Evolutionary conservation across 139 green algal species (phyloP).

Genomic region (Yamagishiella unicocca): DNA sequence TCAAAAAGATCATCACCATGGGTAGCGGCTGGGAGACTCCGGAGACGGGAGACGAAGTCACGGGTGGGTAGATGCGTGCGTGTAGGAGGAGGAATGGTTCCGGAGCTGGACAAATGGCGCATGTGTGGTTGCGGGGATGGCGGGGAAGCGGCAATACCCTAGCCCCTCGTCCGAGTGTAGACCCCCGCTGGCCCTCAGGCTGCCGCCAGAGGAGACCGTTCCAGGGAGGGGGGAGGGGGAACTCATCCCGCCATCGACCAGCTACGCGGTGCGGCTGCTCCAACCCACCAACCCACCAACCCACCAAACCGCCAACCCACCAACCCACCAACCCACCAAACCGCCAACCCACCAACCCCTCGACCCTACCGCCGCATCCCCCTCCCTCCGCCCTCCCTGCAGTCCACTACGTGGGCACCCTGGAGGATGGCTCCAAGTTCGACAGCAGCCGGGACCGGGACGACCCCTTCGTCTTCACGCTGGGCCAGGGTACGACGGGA

Average conservation of each 20-base stretch:
- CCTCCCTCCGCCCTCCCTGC: conserved; percentile 19
- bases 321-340: background rate
- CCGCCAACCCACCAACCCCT: background rate
- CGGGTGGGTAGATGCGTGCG: conserved; percentile 65
- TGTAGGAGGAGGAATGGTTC: no score
- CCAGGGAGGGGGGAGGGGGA: no score
- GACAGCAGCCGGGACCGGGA: conserved; percentile 89
- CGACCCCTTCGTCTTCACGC: conserved; percentile 91
- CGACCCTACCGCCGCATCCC: background rate
- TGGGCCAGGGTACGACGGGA: conserved; percentile 75
- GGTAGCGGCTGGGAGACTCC: conserved; percentile 88
- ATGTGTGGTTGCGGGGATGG: no score
- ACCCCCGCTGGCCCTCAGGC: no score
- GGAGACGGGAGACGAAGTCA: conserved; percentile 85
- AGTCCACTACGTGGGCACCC: conserved; percentile 98
- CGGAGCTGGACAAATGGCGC: no score
- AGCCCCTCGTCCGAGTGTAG: no score
- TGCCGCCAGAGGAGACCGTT: no score
- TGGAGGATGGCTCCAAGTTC: conserved; percentile 95
- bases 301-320: background rate
- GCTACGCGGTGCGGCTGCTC: no score
- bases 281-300: background rate
- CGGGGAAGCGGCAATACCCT: no score
- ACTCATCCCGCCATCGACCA: no score
- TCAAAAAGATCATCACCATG: conserved; percentile 86